A percentile compares a stretch with the other conserved stretches of the same genome.
Evolutionary conservation across 441 rosid species (phyloP).

Genomic region (Gossypium gossypioides): DNA sequence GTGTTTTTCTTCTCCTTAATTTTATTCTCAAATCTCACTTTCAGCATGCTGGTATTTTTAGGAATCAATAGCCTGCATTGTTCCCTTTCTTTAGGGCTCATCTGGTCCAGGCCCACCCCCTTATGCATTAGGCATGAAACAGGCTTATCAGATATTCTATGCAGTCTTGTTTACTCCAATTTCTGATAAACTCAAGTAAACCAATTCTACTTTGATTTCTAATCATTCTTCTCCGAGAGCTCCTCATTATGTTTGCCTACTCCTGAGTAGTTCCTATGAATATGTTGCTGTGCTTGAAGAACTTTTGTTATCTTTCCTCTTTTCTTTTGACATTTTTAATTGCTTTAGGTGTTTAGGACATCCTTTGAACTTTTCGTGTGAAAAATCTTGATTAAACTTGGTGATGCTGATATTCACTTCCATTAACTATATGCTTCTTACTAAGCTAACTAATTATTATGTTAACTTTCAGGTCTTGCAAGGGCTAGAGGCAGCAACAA

Average conservation of each 20-base stretch:
- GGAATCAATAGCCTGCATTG: not conserved
- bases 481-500: slow-evolving; percentile 93
- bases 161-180: not conserved
- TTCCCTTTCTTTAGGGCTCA: not conserved
- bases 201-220: not conserved
- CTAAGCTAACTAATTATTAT: slow-evolving; percentile 13
- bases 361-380: not conserved
- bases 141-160: not conserved
- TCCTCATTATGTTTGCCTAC: not conserved
- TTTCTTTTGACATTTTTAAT: not conserved
- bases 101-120: not conserved
- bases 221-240: not conserved
- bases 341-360: not conserved
- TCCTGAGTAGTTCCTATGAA: not conserved
- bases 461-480: slow-evolving; percentile 61
- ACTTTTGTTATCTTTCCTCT: not conserved
- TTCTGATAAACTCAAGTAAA: not conserved
- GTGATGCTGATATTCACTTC: not conserved
- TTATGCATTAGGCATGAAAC: not conserved
- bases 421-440: not conserved
- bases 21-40: not conserved
- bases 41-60: not conserved
- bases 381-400: not conserved
- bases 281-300: not conserved
- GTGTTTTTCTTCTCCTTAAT: slow-evolving; percentile 7